phyloP scores from a whole-genome alignment of 257 asterid genomes.

The Ophiorrhiza pumila region DNA sequence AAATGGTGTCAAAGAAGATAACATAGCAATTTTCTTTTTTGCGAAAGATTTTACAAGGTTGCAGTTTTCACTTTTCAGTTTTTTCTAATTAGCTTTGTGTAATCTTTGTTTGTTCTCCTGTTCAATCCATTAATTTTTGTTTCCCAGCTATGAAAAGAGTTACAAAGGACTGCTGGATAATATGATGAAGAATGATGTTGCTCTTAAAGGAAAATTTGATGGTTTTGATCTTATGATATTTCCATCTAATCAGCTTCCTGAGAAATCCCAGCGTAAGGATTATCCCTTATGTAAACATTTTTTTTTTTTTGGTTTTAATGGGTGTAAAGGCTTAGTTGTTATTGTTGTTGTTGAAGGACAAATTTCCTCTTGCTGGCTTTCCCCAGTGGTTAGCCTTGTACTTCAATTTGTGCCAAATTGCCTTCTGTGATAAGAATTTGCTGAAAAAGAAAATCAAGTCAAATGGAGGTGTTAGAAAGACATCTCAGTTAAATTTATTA shows the following conservation, averaged over 20 bases:
- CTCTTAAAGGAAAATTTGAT: conserved; percentile 65
- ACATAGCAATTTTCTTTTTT: conserved; percentile 79
- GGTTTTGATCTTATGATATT: conserved; percentile 85
- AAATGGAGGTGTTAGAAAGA: neutral
- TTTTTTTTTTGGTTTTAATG: neutral
- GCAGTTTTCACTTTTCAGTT: conserved; percentile 18
- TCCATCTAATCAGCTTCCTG: conserved; percentile 85
- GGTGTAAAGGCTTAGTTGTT: no score
- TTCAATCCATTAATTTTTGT: conserved; percentile 21
- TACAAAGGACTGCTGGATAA: conserved; percentile 66
- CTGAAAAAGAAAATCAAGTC: neutral
- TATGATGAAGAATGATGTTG: conserved; percentile 83
- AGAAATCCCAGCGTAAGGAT: conserved; percentile 68
- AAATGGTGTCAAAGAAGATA: conserved; percentile 70
- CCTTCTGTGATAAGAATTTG: neutral
- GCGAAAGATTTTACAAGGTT: conserved; percentile 77
- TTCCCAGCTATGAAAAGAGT: conserved; percentile 67
- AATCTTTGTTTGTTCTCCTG: conserved; percentile 8
- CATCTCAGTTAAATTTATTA: neutral
- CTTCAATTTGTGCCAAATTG: neutral
- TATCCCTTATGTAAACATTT: neutral
- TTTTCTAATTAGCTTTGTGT: conserved; percentile 8
- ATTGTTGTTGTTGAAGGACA: no score
- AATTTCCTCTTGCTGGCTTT: conserved; percentile 3
- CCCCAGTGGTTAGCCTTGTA: no score